Conservation (phyloP, 495 filamentous ascomycete genomes). For the Wilcoxina mikolae region DNA sequence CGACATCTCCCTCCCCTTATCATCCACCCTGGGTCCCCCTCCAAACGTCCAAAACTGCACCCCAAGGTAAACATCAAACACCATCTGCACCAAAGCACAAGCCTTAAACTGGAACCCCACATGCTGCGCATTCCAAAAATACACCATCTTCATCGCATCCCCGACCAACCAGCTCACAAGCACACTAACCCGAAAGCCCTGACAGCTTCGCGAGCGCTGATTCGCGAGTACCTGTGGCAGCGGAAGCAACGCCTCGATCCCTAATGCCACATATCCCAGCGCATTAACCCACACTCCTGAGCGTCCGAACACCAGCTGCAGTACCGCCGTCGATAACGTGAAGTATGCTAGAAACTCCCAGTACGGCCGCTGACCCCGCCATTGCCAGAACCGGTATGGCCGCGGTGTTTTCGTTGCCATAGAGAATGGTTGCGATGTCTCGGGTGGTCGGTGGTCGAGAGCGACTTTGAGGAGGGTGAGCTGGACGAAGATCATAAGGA, state of each 20-base stretch:
- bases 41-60: slow-evolving; percentile 78
- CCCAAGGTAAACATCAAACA: slow-evolving; percentile 69
- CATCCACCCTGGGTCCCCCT: slow-evolving; percentile 30
- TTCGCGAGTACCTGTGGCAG: slow-evolving; percentile 81
- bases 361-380: slow-evolving; percentile 73
- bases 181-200: slow-evolving; percentile 78
- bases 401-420: slow-evolving; percentile 32
- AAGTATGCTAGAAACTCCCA: slow-evolving; percentile 75
- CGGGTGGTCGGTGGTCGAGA: slow-evolving; percentile 66
- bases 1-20: slow-evolving; percentile 1
- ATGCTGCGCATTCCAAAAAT: slow-evolving; percentile 64
- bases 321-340: slow-evolving; percentile 43
- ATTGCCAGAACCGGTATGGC: slow-evolving; percentile 91
- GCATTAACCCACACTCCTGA: slow-evolving; percentile 52
- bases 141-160: slow-evolving; percentile 90
- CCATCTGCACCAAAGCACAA: slow-evolving; percentile 82
- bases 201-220: slow-evolving; percentile 60
- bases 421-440: slow-evolving; percentile 34
- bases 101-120: slow-evolving; percentile 83
- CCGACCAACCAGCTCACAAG: slow-evolving; percentile 77
- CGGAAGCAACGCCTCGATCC: slow-evolving; percentile 77
- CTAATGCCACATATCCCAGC: slow-evolving; percentile 71
- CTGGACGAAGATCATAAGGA: slow-evolving; percentile 78
- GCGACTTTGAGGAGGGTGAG: slow-evolving; percentile 74
- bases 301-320: slow-evolving; percentile 59